Conservation (phyloP, 148 eudicot species). For the Beta vulgaris region DNA sequence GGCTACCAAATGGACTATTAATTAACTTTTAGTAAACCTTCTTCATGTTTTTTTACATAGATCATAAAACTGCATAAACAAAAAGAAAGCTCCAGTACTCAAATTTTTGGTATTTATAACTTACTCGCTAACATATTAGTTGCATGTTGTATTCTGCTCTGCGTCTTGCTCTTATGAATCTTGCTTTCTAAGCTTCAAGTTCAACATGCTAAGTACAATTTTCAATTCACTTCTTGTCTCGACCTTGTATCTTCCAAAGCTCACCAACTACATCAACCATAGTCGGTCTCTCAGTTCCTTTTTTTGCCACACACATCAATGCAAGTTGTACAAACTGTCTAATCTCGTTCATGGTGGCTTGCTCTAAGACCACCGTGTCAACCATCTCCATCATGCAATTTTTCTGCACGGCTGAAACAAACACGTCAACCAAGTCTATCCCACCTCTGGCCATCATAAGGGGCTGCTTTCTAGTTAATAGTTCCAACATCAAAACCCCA, state of each 20-base stretch:
- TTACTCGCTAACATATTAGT: too few relatives aligned
- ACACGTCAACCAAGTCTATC: slow-evolving; percentile 22
- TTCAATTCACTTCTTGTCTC: not conserved
- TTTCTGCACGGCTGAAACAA: slow-evolving; percentile 16
- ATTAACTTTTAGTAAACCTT: too few relatives aligned
- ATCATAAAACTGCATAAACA: too few relatives aligned
- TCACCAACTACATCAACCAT: slow-evolving; percentile 29
- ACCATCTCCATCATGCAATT: slow-evolving; percentile 12
- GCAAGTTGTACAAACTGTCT: slow-evolving; percentile 18
- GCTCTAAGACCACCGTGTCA: slow-evolving; percentile 6
- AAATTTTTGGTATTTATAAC: too few relatives aligned
- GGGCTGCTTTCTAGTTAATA: slow-evolving; percentile 15
- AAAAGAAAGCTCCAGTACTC: too few relatives aligned
- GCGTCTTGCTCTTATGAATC: not conserved
- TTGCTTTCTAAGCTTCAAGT: not conserved
- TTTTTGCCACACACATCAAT: slow-evolving; percentile 18
- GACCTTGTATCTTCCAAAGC: slow-evolving; percentile 19
- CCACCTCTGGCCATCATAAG: slow-evolving; percentile 1
- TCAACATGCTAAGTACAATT: not conserved
- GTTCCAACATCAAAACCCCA: slow-evolving; percentile 32
- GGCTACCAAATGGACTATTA: too few relatives aligned
- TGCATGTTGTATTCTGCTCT: not conserved
- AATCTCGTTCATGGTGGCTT: slow-evolving; percentile 8
- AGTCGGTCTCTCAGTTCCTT: slow-evolving; percentile 31
- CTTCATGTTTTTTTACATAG: too few relatives aligned